These are phyloP conservation scores for Thelonectria rubi DNA, from an alignment of 2,329 filamentous ascomycete species.

Conservation along the genomic window DNA sequence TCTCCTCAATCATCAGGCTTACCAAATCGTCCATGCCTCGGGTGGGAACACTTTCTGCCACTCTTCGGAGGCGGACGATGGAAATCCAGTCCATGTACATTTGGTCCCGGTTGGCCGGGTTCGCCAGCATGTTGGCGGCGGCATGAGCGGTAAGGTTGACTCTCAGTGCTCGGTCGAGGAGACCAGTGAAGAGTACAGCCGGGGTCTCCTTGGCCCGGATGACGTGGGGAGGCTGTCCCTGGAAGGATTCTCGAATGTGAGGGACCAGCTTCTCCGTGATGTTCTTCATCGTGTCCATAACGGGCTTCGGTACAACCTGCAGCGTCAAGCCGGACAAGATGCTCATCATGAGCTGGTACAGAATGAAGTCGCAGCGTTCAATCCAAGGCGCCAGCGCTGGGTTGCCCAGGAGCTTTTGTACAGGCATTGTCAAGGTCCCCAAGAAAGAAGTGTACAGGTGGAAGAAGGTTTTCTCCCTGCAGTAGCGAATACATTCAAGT, in stretches of 20 bases:
- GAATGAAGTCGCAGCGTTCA: conserved; percentile 91
- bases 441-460: conserved; percentile 95
- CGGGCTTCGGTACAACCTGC: conserved; percentile 88
- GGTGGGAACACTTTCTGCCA: conserved; percentile 70
- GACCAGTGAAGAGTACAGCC: conserved; percentile 85
- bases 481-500: conserved; percentile 94
- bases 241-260: conserved; percentile 87
- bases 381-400: conserved; percentile 89
- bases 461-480: conserved; percentile 96
- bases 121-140: conserved; percentile 89
- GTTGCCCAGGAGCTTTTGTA: conserved; percentile 89
- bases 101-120: conserved; percentile 87
- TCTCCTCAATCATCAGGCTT: conserved; percentile 69
- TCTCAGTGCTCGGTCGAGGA: conserved; percentile 86
- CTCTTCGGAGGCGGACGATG: conserved; percentile 68
- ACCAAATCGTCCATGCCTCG: conserved; percentile 73
- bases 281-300: conserved; percentile 85
- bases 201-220: conserved; percentile 87
- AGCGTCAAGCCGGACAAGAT: conserved; percentile 89
- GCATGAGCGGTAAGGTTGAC: conserved; percentile 96
- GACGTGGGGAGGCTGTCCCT: conserved; percentile 85
- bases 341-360: conserved; percentile 97
- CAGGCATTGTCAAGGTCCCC: conserved; percentile 94
- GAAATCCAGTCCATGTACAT: conserved; percentile 95
- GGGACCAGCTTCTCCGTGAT: conserved; percentile 83